phyloP scores from a whole-genome alignment of 768 basidiomycete species.

The Trametes meyenii region DNA sequence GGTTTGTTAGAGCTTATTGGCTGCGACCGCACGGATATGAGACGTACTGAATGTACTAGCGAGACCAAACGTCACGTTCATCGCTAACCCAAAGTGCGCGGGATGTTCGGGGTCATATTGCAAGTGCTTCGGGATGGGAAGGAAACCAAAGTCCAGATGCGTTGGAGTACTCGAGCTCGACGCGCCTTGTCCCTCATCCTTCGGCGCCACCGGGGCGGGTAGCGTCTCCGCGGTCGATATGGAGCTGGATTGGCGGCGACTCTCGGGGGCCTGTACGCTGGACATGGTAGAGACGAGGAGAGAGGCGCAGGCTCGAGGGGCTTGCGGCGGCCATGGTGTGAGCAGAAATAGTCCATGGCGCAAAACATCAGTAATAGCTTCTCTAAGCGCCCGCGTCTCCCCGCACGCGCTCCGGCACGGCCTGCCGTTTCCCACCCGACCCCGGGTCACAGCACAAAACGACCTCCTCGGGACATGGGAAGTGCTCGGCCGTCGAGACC shows the following conservation, averaged over 20 bases:
- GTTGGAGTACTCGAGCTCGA: background rate
- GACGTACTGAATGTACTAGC: constrained; percentile 49
- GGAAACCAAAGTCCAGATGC: constrained; percentile 42
- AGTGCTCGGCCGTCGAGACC: too few relatives aligned
- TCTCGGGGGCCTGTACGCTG: background rate
- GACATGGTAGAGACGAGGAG: background rate
- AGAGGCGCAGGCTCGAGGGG: background rate
- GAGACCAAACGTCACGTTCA: constrained; percentile 51
- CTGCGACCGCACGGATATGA: background rate
- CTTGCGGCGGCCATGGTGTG: background rate
- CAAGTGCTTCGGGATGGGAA: constrained; percentile 48
- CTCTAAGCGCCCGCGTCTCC: background rate
- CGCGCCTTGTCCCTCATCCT: background rate
- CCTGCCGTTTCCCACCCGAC: background rate
- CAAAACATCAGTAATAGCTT: background rate
- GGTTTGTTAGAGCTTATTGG: background rate
- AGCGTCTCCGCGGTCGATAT: background rate
- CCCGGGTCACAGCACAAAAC: background rate
- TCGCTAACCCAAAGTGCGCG: constrained; percentile 39
- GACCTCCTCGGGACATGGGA: too few relatives aligned
- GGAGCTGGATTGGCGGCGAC: background rate
- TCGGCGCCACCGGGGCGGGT: too few relatives aligned
- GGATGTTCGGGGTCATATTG: constrained; percentile 45
- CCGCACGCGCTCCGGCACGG: background rate
- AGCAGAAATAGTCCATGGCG: background rate